phyloP scores from a whole-genome alignment of 2,329 filamentous ascomycete species.

The Aspergillus neotritici region DNA sequence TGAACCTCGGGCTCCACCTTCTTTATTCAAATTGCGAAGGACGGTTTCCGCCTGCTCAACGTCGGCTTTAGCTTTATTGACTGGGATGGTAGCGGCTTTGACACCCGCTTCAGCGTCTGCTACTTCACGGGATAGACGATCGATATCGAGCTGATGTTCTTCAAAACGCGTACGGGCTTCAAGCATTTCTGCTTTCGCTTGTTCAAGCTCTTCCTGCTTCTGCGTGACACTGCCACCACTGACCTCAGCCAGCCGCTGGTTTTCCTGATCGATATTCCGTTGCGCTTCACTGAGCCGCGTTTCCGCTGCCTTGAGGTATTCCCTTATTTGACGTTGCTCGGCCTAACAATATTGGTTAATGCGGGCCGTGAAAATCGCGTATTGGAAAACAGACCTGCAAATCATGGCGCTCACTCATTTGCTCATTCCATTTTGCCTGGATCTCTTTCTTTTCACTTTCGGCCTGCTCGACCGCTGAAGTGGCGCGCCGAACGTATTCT shows the following conservation, averaged over 20 bases:
- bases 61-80: slow-evolving; percentile 49
- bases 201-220: slow-evolving; percentile 55
- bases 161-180: slow-evolving; percentile 42
- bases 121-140: slow-evolving; percentile 32
- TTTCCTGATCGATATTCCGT: slow-evolving; percentile 44
- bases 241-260: slow-evolving; percentile 56
- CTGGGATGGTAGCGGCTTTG: slow-evolving; percentile 17
- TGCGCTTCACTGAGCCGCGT: slow-evolving; percentile 38
- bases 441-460: slow-evolving; percentile 44
- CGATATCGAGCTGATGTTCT: slow-evolving; percentile 35
- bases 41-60: slow-evolving; percentile 48
- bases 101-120: slow-evolving; percentile 31
- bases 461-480: slow-evolving; percentile 40
- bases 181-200: slow-evolving; percentile 49
- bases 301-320: slow-evolving; percentile 52
- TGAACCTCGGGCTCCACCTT: slow-evolving; percentile 55
- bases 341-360: slow-evolving; percentile 40
- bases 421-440: slow-evolving; percentile 50
- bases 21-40: slow-evolving; percentile 50
- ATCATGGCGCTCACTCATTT: slow-evolving; percentile 50
- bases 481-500: slow-evolving; percentile 40
- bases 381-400: slow-evolving; percentile 39
- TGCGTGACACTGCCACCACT: slow-evolving; percentile 64
- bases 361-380: not conserved
- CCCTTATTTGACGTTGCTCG: slow-evolving; percentile 61